phyloP scores from a whole-genome alignment of 2,329 filamentous ascomycete species.

The Fusarium nelsonii region DNA sequence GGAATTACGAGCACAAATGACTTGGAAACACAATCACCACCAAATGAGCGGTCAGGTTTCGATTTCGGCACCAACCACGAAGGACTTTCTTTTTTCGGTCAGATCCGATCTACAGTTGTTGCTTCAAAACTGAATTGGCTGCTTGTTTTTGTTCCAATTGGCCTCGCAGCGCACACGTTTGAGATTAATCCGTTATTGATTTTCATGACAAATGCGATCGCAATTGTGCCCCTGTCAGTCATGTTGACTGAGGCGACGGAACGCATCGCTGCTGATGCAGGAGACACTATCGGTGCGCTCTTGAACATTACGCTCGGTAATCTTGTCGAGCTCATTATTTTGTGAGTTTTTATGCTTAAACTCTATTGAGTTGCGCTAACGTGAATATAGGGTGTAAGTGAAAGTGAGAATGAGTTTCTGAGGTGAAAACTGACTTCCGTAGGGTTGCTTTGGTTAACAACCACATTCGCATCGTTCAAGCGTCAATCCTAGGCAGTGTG shows the following conservation, averaged over 20 bases:
- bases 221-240: constrained; percentile 69
- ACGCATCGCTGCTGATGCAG: constrained; percentile 67
- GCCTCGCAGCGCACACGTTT: constrained; percentile 66
- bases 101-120: constrained; percentile 49
- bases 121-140: constrained; percentile 71
- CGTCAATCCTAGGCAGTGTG: constrained; percentile 80
- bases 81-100: constrained; percentile 35
- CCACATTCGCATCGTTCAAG: constrained; percentile 81
- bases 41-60: constrained; percentile 30
- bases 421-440: constrained; percentile 32
- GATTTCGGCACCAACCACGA: constrained; percentile 23
- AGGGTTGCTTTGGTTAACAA: constrained; percentile 67
- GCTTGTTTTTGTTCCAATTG: constrained; percentile 77
- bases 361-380: constrained; percentile 45
- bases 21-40: constrained; percentile 42
- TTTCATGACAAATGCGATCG: constrained; percentile 71
- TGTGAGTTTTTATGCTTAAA: constrained; percentile 51
- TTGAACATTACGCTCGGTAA: constrained; percentile 74
- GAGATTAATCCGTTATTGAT: constrained; percentile 56
- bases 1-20: constrained; percentile 36
- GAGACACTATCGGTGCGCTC: constrained; percentile 69
- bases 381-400: constrained; percentile 52
- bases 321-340: constrained; percentile 72
- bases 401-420: not conserved
- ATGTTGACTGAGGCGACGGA: constrained; percentile 71